A percentile compares a stretch with the other conserved stretches of the same genome.
phyloP scores from a whole-genome alignment of 164 flowering plant species.

The Tinospora cordifolia region DNA sequence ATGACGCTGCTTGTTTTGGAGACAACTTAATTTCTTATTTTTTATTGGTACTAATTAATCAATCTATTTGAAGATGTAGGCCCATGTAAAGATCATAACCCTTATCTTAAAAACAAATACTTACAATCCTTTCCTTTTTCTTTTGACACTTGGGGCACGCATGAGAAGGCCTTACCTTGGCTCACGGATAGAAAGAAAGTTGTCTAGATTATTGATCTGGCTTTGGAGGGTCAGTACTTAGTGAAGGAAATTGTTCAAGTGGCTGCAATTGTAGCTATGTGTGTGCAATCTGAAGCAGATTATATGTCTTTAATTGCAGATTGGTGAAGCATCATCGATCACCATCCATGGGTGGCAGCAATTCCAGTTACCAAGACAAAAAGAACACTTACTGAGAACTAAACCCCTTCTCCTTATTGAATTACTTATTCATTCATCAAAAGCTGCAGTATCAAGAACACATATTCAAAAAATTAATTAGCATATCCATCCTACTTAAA shows the following conservation, averaged over 20 bases:
- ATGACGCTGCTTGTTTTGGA: neutral
- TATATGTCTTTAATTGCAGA: constrained; percentile 95
- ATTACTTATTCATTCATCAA: too few relatives aligned
- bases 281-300: constrained; percentile 92
- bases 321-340: constrained; percentile 55
- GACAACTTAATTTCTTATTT: neutral
- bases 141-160: constrained; percentile 10
- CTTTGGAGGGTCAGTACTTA: constrained; percentile 75
- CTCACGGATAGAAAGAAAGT: constrained; percentile 86
- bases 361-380: constrained; percentile 46
- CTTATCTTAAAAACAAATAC: too few relatives aligned
- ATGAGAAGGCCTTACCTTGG: constrained; percentile 66
- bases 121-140: neutral
- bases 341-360: constrained; percentile 37
- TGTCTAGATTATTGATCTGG: constrained; percentile 80
- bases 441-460: too few relatives aligned
- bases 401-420: too few relatives aligned
- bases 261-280: constrained; percentile 98
- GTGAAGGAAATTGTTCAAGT: constrained; percentile 90
- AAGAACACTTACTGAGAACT: too few relatives aligned
- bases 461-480: too few relatives aligned
- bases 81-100: too few relatives aligned
- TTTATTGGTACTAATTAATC: neutral
- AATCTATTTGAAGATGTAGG: neutral
- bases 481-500: too few relatives aligned